Evolutionary conservation across 2,329 filamentous ascomycete genomes (phyloP), one percentile per base, ranked within the genome.

Genomic region (Paecilomyces dactylethromorphus): DNA sequence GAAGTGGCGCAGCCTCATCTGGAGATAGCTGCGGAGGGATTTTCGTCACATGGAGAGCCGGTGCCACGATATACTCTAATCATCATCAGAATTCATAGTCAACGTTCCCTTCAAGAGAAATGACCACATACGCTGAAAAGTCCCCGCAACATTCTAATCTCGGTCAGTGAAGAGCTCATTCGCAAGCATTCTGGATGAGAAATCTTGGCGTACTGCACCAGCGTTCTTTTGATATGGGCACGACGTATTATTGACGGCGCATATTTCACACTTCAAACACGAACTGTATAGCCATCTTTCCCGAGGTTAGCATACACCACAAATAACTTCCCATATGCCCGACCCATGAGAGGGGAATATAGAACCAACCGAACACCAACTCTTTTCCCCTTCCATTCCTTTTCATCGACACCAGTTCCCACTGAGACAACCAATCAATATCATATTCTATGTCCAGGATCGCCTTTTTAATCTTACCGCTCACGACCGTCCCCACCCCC

Each of bases 401-500:
- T 32, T 24, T 64, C 65, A 56, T 71, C 61, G 7, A 73, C 53
- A 7, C 62, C 65, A 49, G 54, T n/a, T 10, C 71, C 71, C 15
- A 72, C 70, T 73, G 6, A 21, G 10, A n/a, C 3, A 45, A 18
- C 3, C 21, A 1, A 45, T 45, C 39, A 45, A 45, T 45, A 45
- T 10, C 39, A 45, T 45, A n/a, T 45, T 45, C 39, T 18, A n/a
- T 45, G n/a, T 15, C 3, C n/a, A 21, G 18, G 15, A 15, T 45
- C 35, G 3, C n/a, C 18, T 51, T 10, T 10, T 31, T 26, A n/a
- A 58, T 22, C 55, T 29, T 57, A 70, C 71, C 71, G 62, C 58
- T 49, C 7, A 80, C 73, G 6, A 80, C 75, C 10, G 62, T 70
- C 3, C 78, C 78, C 21, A 80, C 71, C 18, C 78, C 78, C 59